These are phyloP conservation scores for Penicillium sp. DNA, from an alignment of 2,329 filamentous ascomycete genomes.

Conservation along the genomic window DNA sequence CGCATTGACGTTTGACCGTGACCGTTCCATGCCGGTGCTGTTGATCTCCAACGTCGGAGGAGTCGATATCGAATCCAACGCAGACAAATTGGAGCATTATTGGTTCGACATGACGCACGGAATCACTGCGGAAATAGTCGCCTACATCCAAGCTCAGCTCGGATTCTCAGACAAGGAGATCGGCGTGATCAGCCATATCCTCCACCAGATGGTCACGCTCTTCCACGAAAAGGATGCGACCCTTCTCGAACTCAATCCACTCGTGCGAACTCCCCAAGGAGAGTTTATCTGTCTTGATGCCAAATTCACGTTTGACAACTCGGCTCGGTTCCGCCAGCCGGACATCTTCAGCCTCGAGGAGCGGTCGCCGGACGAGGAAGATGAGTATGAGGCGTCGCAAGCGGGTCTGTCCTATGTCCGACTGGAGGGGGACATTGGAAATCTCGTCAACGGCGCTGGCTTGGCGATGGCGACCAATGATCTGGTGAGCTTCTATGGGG, in stretches of 20 bases:
- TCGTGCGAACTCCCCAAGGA: constrained; percentile 27
- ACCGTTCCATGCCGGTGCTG: constrained; percentile 35
- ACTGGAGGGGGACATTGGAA: constrained; percentile 30
- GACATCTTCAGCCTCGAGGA: constrained; percentile 39
- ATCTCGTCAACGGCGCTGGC: constrained; percentile 32
- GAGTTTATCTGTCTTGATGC: constrained; percentile 35
- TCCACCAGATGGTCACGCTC: constrained; percentile 28
- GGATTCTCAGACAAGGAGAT: constrained; percentile 24
- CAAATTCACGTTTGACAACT: constrained; percentile 46
- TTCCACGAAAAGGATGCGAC: constrained; percentile 47
- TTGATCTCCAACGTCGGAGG: constrained; percentile 33
- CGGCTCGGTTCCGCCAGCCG: constrained; percentile 39
- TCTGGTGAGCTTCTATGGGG: constrained; percentile 21
- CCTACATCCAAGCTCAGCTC: constrained; percentile 19
- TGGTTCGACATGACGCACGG: constrained; percentile 22
- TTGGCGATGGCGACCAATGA: constrained; percentile 34
- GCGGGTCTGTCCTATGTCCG: constrained; percentile 27
- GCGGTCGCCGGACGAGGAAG: constrained; percentile 24
- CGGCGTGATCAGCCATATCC: constrained; percentile 18
- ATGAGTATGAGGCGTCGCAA: constrained; percentile 33
- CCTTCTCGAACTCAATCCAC: constrained; percentile 40
- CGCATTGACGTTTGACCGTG: constrained; percentile 41
- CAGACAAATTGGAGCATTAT: constrained; percentile 22
- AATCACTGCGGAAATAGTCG: constrained; percentile 20
- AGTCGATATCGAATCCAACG: constrained; percentile 27